Evolutionary conservation across 169 alveolate genomes (phyloP).

Genomic region (Miamiensis avidus): DNA sequence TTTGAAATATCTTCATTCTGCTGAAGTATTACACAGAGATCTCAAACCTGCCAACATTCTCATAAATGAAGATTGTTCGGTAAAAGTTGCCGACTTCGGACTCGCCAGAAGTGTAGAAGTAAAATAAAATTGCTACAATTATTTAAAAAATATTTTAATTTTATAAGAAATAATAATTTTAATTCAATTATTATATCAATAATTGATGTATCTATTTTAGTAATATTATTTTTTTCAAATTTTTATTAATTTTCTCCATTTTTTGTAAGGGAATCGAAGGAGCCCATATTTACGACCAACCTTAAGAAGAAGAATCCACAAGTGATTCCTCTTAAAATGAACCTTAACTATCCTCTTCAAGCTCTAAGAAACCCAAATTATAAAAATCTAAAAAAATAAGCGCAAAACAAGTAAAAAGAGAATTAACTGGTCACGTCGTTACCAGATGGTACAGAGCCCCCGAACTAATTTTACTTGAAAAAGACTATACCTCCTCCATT

Average conservation of each 20-base stretch:
- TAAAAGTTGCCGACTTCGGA: slow-evolving; percentile 98
- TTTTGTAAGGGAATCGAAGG: slow-evolving; percentile 31
- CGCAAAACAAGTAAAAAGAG: slow-evolving; percentile 59
- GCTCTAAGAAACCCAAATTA: slow-evolving; percentile 51
- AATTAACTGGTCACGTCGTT: slow-evolving; percentile 59
- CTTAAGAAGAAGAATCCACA: slow-evolving; percentile 53
- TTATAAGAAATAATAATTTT: too few species aligned
- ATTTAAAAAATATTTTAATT: too few species aligned
- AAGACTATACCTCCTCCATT: slow-evolving; percentile 54
- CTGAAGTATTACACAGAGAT: slow-evolving; percentile 97
- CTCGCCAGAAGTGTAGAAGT: slow-evolving; percentile 90
- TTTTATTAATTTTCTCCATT: not conserved
- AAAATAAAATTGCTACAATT: not conserved
- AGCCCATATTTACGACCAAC: slow-evolving; percentile 31
- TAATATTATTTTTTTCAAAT: not conserved
- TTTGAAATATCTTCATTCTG: slow-evolving; percentile 94
- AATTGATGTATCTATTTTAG: not conserved
- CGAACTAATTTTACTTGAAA: slow-evolving; percentile 63
- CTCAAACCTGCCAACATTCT: slow-evolving; percentile 98
- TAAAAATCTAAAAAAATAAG: slow-evolving; percentile 45
- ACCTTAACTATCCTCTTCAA: not conserved
- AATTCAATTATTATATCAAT: too few species aligned
- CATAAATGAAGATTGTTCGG: slow-evolving; percentile 97
- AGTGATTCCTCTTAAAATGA: not conserved
- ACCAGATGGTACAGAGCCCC: slow-evolving; percentile 78